Evolutionary conservation across 805 yeast species (phyloP), one percentile per base, ranked within the genome.

Genomic region (Wickerhamiella qilinensis): DNA sequence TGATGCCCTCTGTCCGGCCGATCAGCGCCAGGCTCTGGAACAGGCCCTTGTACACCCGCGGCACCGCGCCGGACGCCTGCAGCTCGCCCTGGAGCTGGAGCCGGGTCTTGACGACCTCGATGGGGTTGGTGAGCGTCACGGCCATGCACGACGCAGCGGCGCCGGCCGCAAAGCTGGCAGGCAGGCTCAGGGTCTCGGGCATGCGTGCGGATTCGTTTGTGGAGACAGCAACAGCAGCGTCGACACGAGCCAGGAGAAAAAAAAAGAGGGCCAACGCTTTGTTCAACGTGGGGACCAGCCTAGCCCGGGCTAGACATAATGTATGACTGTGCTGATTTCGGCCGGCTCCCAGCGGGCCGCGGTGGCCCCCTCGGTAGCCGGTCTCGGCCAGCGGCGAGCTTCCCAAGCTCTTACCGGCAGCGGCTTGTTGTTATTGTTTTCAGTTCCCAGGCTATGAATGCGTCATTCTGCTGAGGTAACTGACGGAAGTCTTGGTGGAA

Each of bases 61-160:
- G 62, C 4, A 62, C 65, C 24, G 65, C 56, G 14, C 57, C 57
- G 8, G 28, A 24, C 12, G 77, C 66, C 11, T 72, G 63, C 37
- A 88, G 65, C 60, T 91, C 97, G 43, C 98, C 98, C 59, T 91
- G 96, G 35, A 91, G 65, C 58, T 91, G 98, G 93, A 88, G 81
- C 62, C 97, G 52, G 7, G 94, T 91, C 62, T 91, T 91, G 49
- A 88, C 84, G 44, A 91, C 65, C 59, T 91, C 98, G 45, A 91
- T 78, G 4, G 98, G 98, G 56, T 91, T 91, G 3, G 97, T 86
- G 55, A 88, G 77, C 0, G 96, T 88, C 33, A 91, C 98, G 0
- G 98, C 97, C 39, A 93, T 91, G 64, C 97, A 86, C 2, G 97
- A 96, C 2, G 98, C 98, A 14, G 80, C 42, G 7, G 91, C 94